phyloP scores from a whole-genome alignment of 2,329 filamentous ascomycete genomes.

The Fusarium napiforme region DNA sequence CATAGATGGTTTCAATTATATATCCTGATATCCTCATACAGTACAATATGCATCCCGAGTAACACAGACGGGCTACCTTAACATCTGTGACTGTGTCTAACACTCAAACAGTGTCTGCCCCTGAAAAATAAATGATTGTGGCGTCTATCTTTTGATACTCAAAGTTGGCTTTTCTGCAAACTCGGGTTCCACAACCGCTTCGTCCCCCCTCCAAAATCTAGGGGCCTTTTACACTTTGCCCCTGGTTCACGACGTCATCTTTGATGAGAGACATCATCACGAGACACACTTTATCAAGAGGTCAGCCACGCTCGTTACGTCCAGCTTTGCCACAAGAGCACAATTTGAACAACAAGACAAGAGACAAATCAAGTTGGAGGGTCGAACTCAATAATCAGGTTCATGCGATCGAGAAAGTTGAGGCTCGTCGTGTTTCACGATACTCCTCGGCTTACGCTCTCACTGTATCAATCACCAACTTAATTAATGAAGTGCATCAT shows the following conservation, averaged over 20 bases:
- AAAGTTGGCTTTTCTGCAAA: neutral
- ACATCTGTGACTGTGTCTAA: neutral
- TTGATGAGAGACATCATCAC: constrained; percentile 18
- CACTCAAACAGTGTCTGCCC: constrained; percentile 1
- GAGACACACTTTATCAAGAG: constrained; percentile 14
- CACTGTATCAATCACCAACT: neutral
- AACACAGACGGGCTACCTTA: neutral
- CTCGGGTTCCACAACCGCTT: constrained; percentile 24
- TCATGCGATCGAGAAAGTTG: neutral
- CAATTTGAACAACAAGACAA: neutral
- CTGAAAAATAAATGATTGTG: constrained; percentile 20
- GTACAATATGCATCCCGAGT: neutral
- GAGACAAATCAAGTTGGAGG: neutral
- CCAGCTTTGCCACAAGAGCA: constrained; percentile 21
- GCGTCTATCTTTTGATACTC: constrained; percentile 23
- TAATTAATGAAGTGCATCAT: neutral
- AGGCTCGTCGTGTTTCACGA: neutral
- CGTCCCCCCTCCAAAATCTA: constrained; percentile 11
- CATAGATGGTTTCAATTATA: constrained; percentile 15
- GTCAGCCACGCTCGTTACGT: constrained; percentile 24
- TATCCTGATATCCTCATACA: neutral
- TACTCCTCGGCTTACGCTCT: neutral
- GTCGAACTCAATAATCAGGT: neutral
- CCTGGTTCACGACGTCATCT: constrained; percentile 32
- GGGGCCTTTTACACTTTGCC: constrained; percentile 2